Evolutionary conservation across 176 grass and related monocot species (phyloP).

Genomic region (Miscanthus lutarioriparius): DNA sequence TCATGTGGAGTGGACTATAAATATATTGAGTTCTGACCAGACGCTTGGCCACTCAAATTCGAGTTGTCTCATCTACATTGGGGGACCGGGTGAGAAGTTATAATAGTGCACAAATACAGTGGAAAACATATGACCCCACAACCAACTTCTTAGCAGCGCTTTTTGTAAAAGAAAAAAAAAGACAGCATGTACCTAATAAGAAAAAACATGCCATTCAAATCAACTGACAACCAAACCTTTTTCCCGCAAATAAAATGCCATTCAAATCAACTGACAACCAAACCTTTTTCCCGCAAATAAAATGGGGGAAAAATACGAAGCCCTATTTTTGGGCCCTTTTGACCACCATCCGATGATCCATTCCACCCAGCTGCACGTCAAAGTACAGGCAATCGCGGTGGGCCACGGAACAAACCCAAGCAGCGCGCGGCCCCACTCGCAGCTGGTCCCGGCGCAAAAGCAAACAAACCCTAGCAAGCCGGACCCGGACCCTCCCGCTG

Average conservation of each 20-base stretch:
- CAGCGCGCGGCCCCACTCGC: background rate
- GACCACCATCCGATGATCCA: constrained; percentile 36
- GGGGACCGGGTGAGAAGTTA: background rate
- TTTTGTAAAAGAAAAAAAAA: background rate
- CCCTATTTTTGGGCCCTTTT: constrained; percentile 38
- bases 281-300: background rate
- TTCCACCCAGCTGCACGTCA: constrained; percentile 23
- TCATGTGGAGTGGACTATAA: background rate
- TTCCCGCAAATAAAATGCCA: background rate
- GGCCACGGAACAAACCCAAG: constrained; percentile 39
- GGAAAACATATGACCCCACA: background rate
- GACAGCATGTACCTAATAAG: background rate
- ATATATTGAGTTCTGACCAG: background rate
- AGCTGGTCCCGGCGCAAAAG: background rate
- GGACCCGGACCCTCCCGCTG: constrained; percentile 24
- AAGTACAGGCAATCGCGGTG: constrained; percentile 57
- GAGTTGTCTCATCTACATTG: background rate
- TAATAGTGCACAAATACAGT: no score
- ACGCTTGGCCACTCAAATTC: background rate
- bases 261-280: background rate
- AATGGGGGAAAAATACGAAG: background rate
- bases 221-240: background rate
- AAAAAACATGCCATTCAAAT: background rate
- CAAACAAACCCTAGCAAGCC: constrained; percentile 61
- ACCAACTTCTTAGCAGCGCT: background rate